phyloP scores from a whole-genome alignment of 1,284 basidiomycete genomes.

The Fomitopsis betulina region DNA sequence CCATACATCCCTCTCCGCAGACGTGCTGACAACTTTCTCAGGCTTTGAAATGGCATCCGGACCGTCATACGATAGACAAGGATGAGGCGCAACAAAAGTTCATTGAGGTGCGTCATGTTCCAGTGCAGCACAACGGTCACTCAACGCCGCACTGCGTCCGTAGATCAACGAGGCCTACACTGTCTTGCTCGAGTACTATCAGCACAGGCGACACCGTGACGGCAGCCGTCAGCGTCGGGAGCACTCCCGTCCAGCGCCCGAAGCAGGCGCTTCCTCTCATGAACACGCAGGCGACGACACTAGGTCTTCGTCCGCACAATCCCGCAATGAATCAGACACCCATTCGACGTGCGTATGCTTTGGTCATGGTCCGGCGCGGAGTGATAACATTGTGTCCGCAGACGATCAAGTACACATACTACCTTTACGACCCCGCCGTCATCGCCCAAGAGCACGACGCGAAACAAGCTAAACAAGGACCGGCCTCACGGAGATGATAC shows the following conservation, averaged over 20 bases:
- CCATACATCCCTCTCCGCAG: conserved; percentile 5
- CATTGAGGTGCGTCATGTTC: conserved; percentile 50
- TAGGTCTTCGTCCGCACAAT: not conserved
- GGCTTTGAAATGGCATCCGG: conserved; percentile 91
- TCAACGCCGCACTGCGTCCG: not conserved
- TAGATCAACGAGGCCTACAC: conserved; percentile 8
- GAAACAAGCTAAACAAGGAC: not conserved
- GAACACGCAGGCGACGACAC: conserved; percentile 5
- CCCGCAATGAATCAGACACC: not conserved
- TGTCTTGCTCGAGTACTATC: conserved; percentile 11
- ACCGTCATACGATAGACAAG: conserved; percentile 59
- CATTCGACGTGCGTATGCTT: not conserved
- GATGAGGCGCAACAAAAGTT: conserved; percentile 70
- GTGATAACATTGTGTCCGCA: not conserved
- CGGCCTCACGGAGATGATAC: not conserved
- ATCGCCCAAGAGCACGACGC: not conserved
- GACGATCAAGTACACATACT: not conserved
- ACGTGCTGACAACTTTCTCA: conserved; percentile 25
- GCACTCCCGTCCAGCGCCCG: conserved; percentile 7
- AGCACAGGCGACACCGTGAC: conserved; percentile 12
- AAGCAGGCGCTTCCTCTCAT: conserved; percentile 14
- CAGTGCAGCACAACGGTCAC: not conserved
- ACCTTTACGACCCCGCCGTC: not conserved
- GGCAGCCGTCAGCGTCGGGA: conserved; percentile 7
- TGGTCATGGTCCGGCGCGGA: not conserved